Conservation (phyloP, 2,329 filamentous ascomycete species). For the Penicillium olsonii region DNA sequence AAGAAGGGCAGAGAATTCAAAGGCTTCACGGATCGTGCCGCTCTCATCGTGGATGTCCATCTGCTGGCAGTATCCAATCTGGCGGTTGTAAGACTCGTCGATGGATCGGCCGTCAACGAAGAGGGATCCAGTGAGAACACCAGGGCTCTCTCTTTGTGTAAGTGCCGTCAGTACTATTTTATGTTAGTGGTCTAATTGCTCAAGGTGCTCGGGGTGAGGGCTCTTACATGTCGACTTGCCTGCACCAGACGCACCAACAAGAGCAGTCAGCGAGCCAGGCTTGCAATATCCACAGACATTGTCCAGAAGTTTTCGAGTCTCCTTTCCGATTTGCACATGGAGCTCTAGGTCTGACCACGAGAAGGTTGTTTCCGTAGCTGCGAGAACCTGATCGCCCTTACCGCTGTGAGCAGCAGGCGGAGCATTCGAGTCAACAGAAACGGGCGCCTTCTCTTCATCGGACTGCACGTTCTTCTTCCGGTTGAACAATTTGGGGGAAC, state of each 20-base stretch:
- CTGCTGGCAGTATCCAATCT: conserved; percentile 69
- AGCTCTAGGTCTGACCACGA: conserved; percentile 69
- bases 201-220: not conserved
- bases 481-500: conserved; percentile 45
- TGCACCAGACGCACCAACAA: conserved; percentile 75
- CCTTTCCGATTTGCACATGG: conserved; percentile 63
- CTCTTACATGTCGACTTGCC: conserved; percentile 58
- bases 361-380: conserved; percentile 61
- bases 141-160: conserved; percentile 66
- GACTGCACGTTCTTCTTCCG: conserved; percentile 7
- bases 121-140: conserved; percentile 62
- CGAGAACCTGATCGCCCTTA: conserved; percentile 36
- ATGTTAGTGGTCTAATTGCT: conserved; percentile 4
- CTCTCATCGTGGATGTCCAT: conserved; percentile 68
- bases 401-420: conserved; percentile 25
- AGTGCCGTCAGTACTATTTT: conserved; percentile 69
- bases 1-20: conserved; percentile 65
- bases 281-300: conserved; percentile 72
- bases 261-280: conserved; percentile 72
- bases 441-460: conserved; percentile 32
- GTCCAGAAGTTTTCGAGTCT: conserved; percentile 60
- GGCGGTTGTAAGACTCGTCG: conserved; percentile 61
- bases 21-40: conserved; percentile 64
- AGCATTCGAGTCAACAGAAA: conserved; percentile 21
- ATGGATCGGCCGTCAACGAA: conserved; percentile 63